Percentiles rank a stretch among this genome's conserved stretches.
Conservation (phyloP, 805 yeast species). For the Saturnispora besseyi region DNA sequence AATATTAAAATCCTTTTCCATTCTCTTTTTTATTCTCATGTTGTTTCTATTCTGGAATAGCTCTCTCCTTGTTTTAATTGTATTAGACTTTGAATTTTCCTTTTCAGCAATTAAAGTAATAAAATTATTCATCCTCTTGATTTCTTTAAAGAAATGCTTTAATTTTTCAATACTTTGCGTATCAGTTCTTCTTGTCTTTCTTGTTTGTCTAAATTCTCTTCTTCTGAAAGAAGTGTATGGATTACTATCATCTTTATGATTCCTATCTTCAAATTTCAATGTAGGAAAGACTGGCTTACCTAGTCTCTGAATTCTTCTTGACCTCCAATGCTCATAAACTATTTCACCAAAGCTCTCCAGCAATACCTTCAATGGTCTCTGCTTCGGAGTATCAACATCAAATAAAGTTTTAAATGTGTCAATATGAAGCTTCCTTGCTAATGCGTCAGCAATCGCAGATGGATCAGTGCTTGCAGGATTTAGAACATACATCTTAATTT, state of each 20-base stretch:
- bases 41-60: conserved; percentile 31
- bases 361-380: conserved; percentile 39
- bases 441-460: conserved; percentile 45
- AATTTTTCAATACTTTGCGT: conserved; percentile 80
- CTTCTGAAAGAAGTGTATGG: conserved; percentile 95
- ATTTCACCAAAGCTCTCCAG: conserved; percentile 52
- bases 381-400: conserved; percentile 37
- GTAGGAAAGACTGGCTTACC: conserved; percentile 70
- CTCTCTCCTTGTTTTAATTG: conserved; percentile 65
- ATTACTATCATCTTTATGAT: conserved; percentile 76
- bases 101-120: conserved; percentile 65
- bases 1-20: conserved; percentile 55
- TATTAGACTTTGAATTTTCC: conserved; percentile 54
- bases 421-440: conserved; percentile 47
- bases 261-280: conserved; percentile 77
- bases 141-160: conserved; percentile 61
- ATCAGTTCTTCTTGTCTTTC: conserved; percentile 94
- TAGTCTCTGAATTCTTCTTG: conserved; percentile 55
- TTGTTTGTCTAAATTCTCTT: conserved; percentile 88
- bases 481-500: conserved; percentile 46
- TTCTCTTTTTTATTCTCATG: conserved; percentile 56
- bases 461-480: conserved; percentile 40
- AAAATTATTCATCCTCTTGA: conserved; percentile 65
- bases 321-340: conserved; percentile 76
- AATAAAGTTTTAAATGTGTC: conserved; percentile 52